Conservation (phyloP, 306 rosid genomes). For the Dryas octopetala region DNA sequence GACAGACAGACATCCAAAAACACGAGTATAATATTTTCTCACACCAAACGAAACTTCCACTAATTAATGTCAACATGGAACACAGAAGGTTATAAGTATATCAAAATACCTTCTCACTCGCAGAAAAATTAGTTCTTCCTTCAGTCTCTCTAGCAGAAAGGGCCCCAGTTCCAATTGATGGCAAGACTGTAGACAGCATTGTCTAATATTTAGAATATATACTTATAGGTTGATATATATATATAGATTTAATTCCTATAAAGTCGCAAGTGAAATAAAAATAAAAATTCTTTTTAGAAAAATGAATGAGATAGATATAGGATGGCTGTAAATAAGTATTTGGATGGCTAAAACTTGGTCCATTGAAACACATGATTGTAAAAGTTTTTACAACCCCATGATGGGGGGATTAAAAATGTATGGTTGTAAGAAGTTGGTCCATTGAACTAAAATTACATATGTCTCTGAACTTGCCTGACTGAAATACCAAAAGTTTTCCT, state of each 20-base stretch:
- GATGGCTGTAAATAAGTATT: background rate
- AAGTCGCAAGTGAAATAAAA: background rate
- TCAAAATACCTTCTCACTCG: conserved; percentile 84
- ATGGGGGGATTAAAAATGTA: background rate
- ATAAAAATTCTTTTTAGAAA: background rate
- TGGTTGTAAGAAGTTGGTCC: background rate
- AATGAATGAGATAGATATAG: background rate
- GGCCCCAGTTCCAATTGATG: conserved; percentile 85
- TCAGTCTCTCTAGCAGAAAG: conserved; percentile 94
- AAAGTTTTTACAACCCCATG: background rate
- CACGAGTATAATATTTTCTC: background rate
- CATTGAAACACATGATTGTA: background rate
- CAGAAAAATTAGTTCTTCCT: conserved; percentile 84
- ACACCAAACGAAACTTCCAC: background rate
- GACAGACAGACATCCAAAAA: conserved; percentile 17
- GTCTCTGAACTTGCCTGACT: conserved; percentile 71
- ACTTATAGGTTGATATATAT: background rate
- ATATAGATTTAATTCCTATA: background rate
- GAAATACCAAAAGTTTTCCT: conserved; percentile 92
- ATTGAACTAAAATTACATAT: background rate
- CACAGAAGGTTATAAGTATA: background rate
- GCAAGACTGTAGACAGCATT: conserved; percentile 69
- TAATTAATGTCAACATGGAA: background rate
- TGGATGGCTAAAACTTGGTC: background rate
- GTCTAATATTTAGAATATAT: conserved; percentile 26